These are phyloP conservation scores for Russula sp. DNA, from an alignment of 768 basidiomycete genomes.

Conservation along the genomic window DNA sequence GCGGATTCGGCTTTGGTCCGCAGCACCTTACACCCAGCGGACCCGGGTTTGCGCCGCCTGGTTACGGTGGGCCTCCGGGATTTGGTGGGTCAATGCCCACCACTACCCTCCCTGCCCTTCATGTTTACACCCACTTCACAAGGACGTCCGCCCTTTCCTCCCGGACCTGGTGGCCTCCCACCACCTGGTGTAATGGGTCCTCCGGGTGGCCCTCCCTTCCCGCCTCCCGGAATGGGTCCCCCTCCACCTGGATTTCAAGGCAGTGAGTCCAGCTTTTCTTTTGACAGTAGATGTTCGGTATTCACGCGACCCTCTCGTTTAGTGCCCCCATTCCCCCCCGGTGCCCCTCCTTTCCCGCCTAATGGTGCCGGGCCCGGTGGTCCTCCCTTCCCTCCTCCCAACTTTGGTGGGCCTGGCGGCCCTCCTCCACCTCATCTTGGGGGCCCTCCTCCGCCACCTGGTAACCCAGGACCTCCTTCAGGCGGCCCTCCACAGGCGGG, in stretches of 20 bases:
- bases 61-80: conserved; percentile 37
- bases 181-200: conserved; percentile 46
- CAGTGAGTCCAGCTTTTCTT: conserved; percentile 33
- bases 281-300: background rate
- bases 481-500: conserved; percentile 8
- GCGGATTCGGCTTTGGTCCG: conserved; percentile 82
- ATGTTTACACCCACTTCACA: background rate
- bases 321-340: conserved; percentile 47
- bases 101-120: background rate
- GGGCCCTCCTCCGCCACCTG: conserved; percentile 26
- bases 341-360: conserved; percentile 38
- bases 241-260: conserved; percentile 42
- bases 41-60: conserved; percentile 46
- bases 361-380: conserved; percentile 17
- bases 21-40: conserved; percentile 55
- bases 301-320: background rate
- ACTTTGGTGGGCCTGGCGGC: conserved; percentile 30
- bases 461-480: conserved; percentile 7
- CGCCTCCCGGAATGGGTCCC: conserved; percentile 46
- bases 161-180: conserved; percentile 42
- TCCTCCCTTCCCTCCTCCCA: conserved; percentile 34
- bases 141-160: conserved; percentile 67
- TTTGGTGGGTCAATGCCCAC: conserved; percentile 14
- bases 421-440: conserved; percentile 16
- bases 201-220: conserved; percentile 68